These are phyloP conservation scores for Rubia peregrina DNA, from an alignment of 305 asterid species.

Conservation along the genomic window DNA sequence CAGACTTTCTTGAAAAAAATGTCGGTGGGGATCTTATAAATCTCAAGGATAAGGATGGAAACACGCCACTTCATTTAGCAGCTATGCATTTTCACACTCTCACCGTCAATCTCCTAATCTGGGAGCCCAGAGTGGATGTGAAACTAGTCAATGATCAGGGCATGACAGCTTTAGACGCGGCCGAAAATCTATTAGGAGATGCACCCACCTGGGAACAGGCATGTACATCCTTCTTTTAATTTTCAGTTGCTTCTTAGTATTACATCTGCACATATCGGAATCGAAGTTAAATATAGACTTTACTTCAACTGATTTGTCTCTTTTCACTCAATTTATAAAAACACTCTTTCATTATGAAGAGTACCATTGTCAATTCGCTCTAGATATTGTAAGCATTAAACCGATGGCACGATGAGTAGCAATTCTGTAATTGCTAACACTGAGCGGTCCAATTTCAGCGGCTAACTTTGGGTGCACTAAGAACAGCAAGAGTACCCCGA, in stretches of 20 bases:
- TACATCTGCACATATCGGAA: too few species aligned
- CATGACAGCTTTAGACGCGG: slow-evolving; percentile 2
- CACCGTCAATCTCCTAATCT: background rate
- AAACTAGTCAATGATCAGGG: background rate
- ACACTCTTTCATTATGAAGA: too few species aligned
- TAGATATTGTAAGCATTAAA: background rate
- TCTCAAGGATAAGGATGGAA: slow-evolving; percentile 7
- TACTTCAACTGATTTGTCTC: too few species aligned
- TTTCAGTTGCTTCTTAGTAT: too few species aligned
- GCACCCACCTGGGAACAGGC: background rate
- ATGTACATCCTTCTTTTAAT: background rate
- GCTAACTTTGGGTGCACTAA: background rate
- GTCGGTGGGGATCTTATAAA: background rate
- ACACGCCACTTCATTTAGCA: slow-evolving; percentile 7
- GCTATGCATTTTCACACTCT: background rate
- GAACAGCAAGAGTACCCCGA: background rate
- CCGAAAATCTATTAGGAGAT: background rate
- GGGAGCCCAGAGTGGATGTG: background rate
- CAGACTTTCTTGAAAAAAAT: background rate
- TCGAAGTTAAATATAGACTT: too few species aligned
- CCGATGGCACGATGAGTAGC: background rate
- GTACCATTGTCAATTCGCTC: too few species aligned
- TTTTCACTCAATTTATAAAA: too few species aligned
- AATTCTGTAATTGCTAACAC: background rate
- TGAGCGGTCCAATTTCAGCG: background rate